Evolutionary conservation across 2,329 filamentous ascomycete species (phyloP).

Genomic region (Cercospora sp.): DNA sequence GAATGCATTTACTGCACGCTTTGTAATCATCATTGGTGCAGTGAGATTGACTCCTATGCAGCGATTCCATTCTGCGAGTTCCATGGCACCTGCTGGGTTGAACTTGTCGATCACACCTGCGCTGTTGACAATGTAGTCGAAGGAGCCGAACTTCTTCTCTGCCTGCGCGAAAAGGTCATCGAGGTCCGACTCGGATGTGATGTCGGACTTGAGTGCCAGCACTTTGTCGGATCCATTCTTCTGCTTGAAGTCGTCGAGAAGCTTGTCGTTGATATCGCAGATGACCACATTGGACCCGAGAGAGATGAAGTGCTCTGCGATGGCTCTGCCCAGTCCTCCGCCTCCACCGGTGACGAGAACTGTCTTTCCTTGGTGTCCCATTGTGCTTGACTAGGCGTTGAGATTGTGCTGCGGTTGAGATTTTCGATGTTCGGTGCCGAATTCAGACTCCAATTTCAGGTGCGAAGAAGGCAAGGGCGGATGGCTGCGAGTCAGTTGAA

Average conservation of each 20-base stretch:
- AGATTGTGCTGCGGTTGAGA: background rate
- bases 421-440: background rate
- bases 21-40: slow-evolving; percentile 55
- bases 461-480: background rate
- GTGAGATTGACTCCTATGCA: slow-evolving; percentile 60
- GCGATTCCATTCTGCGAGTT: slow-evolving; percentile 53
- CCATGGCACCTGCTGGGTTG: slow-evolving; percentile 53
- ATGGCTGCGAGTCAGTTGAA: background rate
- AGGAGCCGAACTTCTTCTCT: slow-evolving; percentile 45
- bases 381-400: background rate
- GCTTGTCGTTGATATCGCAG: slow-evolving; percentile 40
- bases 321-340: slow-evolving; percentile 40
- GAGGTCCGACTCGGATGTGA: slow-evolving; percentile 42
- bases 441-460: background rate
- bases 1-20: slow-evolving; percentile 54
- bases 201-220: slow-evolving; percentile 42
- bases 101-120: slow-evolving; percentile 61
- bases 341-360: slow-evolving; percentile 40
- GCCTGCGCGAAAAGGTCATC: slow-evolving; percentile 43
- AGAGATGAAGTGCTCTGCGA: slow-evolving; percentile 37
- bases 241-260: slow-evolving; percentile 35
- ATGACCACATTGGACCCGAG: slow-evolving; percentile 41
- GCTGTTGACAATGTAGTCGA: slow-evolving; percentile 60
- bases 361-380: slow-evolving; percentile 33
- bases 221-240: slow-evolving; percentile 32